A percentile compares a stretch with the other conserved stretches of the same genome.
Conservation (phyloP, 331 rosid species). For the Quercus phellos region DNA sequence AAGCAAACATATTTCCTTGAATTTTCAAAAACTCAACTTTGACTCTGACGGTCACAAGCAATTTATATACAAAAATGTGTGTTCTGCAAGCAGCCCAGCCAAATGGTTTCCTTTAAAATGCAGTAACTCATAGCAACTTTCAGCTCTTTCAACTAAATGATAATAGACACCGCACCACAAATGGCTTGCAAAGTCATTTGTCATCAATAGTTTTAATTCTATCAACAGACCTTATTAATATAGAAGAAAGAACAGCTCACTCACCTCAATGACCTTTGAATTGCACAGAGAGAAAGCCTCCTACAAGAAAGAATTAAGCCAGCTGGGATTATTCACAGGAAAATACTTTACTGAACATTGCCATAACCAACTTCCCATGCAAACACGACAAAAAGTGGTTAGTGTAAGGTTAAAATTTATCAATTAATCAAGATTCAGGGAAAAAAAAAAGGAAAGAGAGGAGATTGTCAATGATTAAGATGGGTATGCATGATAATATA, state of each 20-base stretch:
- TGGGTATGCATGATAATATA: neutral
- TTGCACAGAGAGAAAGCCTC: slow-evolving; percentile 87
- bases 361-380: neutral
- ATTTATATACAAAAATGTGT: slow-evolving; percentile 4
- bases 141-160: slow-evolving; percentile 4
- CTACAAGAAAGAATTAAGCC: slow-evolving; percentile 34
- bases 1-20: neutral
- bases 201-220: slow-evolving; percentile 7
- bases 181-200: neutral
- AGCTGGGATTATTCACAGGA: slow-evolving; percentile 7
- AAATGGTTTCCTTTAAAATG: neutral
- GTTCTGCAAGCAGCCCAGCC: neutral
- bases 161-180: neutral
- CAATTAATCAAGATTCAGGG: neutral
- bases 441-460: neutral
- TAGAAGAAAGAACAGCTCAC: slow-evolving; percentile 20
- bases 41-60: neutral
- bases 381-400: neutral
- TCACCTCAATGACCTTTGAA: slow-evolving; percentile 79
- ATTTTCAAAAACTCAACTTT: neutral
- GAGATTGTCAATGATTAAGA: neutral
- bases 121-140: neutral
- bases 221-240: neutral
- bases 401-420: neutral
- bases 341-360: neutral